Evolutionary conservation across 129 eudicot species (phyloP), one percentile per base, ranked within the genome.

Genomic region (Gnaphalium uliginosum): DNA sequence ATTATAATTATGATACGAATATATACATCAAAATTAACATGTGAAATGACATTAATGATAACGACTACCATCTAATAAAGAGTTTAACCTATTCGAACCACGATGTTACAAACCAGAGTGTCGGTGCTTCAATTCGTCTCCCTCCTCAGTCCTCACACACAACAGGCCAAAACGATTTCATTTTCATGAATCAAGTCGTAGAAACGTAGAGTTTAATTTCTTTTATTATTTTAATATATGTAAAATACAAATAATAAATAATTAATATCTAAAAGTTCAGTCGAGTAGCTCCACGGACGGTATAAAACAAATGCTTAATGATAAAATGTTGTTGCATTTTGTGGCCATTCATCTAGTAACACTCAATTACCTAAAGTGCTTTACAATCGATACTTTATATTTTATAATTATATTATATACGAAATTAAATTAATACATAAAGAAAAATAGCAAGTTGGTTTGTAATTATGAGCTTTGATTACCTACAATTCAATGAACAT

Each of bases 261-360:
- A 3, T 35, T 27, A 75, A 1, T 56, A 23, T 50, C 48, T 9
- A 71, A n/a, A 71, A 51, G 5, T 29, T 53, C 39, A 71, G 27
- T 53, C 48, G 64, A 53, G 64, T 71, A 53, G 62, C 62, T 56
- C 50, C 66, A 72, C 13, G 30, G 19, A 72, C 5, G 5, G 18
- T 3, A 19, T 2, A 72, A 22, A 54, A 72, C 76, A 72, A 32
- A 56, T 15, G 35, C 5, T 56, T 72, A 22, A 56, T 21, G 15
- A 72, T 19, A 71, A 29, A 22, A 72, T n/a, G 29, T 69, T 11
- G 43, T 72, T 57, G 76, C 54, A 56, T 56, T n/a, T 71, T 32
- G 67, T 56, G 76, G 67, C 76, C 76, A 56, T 72, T 57, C 66
- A 65, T 29, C 33, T 6, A 29, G 4, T 66, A 5, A 29, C n/a